Evolutionary conservation across 1,284 basidiomycete species (phyloP), one percentile per base, ranked within the genome.

Genomic region (Cystobasidium pallidum): DNA sequence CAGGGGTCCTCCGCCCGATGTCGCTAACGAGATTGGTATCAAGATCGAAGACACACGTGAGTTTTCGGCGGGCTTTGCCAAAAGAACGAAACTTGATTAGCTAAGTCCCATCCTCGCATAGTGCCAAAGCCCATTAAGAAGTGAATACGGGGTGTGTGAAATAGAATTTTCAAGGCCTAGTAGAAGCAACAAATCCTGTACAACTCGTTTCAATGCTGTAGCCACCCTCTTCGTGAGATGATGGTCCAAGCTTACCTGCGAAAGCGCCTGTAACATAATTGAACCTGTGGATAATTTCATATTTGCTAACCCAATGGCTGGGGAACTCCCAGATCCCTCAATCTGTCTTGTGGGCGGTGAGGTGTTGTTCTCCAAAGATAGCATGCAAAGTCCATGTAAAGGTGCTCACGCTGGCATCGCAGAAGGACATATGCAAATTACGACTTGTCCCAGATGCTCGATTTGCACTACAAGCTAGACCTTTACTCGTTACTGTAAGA

Each of bases 51-150:
- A 71, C 24, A 71, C 68, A 6, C 43, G 67, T 70, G 21, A 15
- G 67, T 52, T 45, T 15, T 13, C 28, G 11, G 26, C 19, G 15
- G 1, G 39, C 26, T 41, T 21, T 19, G 28, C 17, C 2, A 1
- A 24, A 1, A 11, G n/a, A n/a, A n/a, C n/a, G n/a, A n/a, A 2
- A 17, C 15, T 34, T 15, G 24, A 59, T 45, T 7, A 7, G 43
- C 43, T 45, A 19, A 45, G 3, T 11, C 43, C 15, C n/a, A 3
- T 45, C 11, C 43, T n/a, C n/a, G 11, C 6, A 45, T 45, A 64
- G 62, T 71, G n/a, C 68, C 68, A 1, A 71, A 71, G 68, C 68
- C 68, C 13, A 71, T 71, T 30, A 63, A 71, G 59, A 19, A 47
- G 30, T 70, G 34, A 51, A 26, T 26, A 39, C 36, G 7, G 57